A percentile compares a stretch with the other conserved stretches of the same genome.
Conservation (phyloP, 305 asterid genomes). For the Solanum hybrid region DNA sequence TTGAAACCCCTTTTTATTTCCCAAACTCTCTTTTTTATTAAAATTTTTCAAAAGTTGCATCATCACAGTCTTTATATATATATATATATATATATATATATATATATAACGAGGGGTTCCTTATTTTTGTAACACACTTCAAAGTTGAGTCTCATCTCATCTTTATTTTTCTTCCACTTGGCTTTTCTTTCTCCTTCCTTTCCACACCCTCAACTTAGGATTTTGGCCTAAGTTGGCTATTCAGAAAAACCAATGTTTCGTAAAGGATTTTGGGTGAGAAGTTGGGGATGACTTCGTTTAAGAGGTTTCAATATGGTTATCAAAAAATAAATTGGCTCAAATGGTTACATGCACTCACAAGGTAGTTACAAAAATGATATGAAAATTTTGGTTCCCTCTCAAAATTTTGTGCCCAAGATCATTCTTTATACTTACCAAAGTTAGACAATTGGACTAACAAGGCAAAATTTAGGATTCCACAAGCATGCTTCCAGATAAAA, state of each 20-base stretch:
- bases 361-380: not conserved
- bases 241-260: not conserved
- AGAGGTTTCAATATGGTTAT: not conserved
- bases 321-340: not conserved
- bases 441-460: not conserved
- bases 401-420: not conserved
- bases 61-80: not conserved
- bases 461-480: not conserved
- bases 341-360: not conserved
- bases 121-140: not conserved
- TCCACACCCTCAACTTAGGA: not conserved
- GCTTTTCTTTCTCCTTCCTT: not conserved
- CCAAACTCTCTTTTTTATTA: not conserved
- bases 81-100: no score
- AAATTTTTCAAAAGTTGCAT: not conserved
- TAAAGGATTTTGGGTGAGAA: not conserved
- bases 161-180: no score
- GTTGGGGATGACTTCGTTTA: not conserved
- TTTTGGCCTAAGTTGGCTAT: not conserved
- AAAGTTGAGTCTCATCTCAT: not conserved
- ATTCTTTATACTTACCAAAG: not conserved
- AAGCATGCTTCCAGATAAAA: not conserved
- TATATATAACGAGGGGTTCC: not conserved
- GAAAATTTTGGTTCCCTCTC: not conserved
- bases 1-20: not conserved